Percentiles rank a stretch among this genome's conserved stretches.
phyloP scores from a whole-genome alignment of 192 early-diverging fungal species.

The Thamnidium elegans region DNA sequence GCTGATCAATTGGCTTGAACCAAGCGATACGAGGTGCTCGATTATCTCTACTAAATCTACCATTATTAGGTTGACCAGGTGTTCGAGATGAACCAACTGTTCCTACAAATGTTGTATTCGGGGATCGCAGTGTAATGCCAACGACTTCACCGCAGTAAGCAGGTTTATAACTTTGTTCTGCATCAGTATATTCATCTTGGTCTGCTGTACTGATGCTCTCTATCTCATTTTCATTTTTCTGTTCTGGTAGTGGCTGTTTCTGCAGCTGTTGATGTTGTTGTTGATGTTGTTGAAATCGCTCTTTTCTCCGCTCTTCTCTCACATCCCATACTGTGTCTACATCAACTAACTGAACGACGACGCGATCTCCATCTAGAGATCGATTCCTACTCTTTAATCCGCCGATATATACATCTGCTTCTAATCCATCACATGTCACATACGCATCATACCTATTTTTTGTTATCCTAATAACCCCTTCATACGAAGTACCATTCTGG shows the following conservation, averaged over 20 bases:
- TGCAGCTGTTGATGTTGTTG: not conserved
- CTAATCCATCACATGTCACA: conserved; percentile 66
- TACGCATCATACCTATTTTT: conserved; percentile 75
- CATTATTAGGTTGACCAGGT: no score
- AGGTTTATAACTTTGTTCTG: conserved; percentile 40
- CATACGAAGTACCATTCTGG: not conserved
- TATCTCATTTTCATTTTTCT: conserved; percentile 20
- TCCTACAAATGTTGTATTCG: conserved; percentile 41
- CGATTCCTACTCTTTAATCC: conserved; percentile 68
- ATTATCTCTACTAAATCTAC: no score
- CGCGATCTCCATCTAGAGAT: conserved; percentile 75
- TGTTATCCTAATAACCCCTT: conserved; percentile 8
- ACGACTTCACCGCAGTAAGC: conserved; percentile 53
- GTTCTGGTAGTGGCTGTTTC: not conserved
- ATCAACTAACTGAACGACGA: conserved; percentile 62
- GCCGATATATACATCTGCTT: conserved; percentile 70
- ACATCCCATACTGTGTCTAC: conserved; percentile 50
- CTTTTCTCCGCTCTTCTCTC: conserved; percentile 43
- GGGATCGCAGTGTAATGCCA: conserved; percentile 42
- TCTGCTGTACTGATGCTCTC: no score
- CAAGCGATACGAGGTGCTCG: conserved; percentile 47
- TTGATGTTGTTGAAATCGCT: conserved; percentile 15
- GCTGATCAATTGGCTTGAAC: conserved; percentile 77
- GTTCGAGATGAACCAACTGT: no score
- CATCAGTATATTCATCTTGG: conserved; percentile 10